Evolutionary conservation across 2,329 filamentous ascomycete species (phyloP).

Genomic region (Fusarium transvaalense): DNA sequence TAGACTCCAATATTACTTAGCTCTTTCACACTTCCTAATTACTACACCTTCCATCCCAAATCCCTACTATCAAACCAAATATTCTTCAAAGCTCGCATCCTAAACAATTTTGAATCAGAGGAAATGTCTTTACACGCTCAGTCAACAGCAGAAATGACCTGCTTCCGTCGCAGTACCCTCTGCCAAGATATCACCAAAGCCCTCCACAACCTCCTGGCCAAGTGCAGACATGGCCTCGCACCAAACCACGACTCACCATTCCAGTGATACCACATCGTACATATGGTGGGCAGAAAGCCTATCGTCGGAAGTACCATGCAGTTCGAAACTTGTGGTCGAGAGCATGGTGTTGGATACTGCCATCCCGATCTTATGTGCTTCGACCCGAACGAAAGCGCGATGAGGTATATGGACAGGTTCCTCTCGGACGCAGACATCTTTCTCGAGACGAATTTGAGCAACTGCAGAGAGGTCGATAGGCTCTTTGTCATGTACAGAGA

Average conservation of each 20-base stretch:
- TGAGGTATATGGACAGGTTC: constrained; percentile 1
- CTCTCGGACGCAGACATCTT: neutral
- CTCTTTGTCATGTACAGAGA: neutral
- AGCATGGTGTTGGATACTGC: neutral
- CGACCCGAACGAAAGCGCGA: neutral
- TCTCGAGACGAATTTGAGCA: rapidly evolving
- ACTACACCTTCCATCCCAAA: too few relatives aligned
- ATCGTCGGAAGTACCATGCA: neutral
- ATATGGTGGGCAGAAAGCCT: neutral
- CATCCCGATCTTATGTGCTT: constrained; percentile 11
- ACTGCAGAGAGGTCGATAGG: neutral
- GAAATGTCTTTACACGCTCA: neutral
- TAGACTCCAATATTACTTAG: too few relatives aligned
- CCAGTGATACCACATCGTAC: constrained; percentile 5
- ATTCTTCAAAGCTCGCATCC: neutral
- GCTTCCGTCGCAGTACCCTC: neutral
- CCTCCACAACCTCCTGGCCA: constrained; percentile 9
- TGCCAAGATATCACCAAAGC: constrained; percentile 18
- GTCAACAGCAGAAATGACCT: neutral
- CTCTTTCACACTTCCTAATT: too few relatives aligned
- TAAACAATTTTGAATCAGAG: neutral
- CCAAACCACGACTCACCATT: neutral
- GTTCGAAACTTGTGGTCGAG: neutral
- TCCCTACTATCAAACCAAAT: too few relatives aligned
- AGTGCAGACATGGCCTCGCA: neutral